These are phyloP conservation scores for Podaxis sp. DNA, from an alignment of 768 basidiomycete species.

Conservation along the genomic window DNA sequence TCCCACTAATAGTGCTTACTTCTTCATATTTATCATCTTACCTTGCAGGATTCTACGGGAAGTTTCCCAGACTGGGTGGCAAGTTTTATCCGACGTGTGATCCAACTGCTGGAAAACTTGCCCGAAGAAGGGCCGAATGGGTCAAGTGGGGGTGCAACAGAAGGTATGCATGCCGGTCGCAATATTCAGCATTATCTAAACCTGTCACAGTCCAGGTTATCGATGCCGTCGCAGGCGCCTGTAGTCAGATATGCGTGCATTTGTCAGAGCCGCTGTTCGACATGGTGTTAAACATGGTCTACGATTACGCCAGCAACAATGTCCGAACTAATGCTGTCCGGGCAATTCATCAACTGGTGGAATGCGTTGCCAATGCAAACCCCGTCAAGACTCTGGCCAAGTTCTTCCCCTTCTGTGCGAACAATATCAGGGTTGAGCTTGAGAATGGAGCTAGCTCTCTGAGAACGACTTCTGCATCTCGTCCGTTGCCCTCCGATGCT, in stretches of 20 bases:
- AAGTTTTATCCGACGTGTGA: constrained; percentile 76
- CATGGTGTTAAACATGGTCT: constrained; percentile 79
- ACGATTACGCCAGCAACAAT: constrained; percentile 77
- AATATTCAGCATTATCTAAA: background rate
- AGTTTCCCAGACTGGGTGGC: constrained; percentile 82
- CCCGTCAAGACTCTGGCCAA: constrained; percentile 75
- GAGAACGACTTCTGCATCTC: constrained; percentile 68
- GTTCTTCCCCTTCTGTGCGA: constrained; percentile 72
- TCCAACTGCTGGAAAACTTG: constrained; percentile 80
- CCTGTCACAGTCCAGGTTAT: constrained; percentile 60
- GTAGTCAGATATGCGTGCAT: constrained; percentile 76
- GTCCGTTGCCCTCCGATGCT: constrained; percentile 74
- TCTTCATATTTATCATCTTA: background rate
- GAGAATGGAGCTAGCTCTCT: constrained; percentile 82
- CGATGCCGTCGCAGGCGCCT: constrained; percentile 73
- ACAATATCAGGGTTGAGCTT: constrained; percentile 72
- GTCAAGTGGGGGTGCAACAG: constrained; percentile 59
- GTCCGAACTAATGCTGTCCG: constrained; percentile 85
- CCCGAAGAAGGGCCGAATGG: constrained; percentile 77
- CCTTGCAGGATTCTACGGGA: constrained; percentile 57
- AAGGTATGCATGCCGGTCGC: constrained; percentile 42
- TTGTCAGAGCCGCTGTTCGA: constrained; percentile 75
- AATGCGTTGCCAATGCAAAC: constrained; percentile 81
- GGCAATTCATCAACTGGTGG: constrained; percentile 82
- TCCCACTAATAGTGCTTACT: background rate